Conservation (phyloP, 768 basidiomycete genomes). For the Auriscalpium microsporum region DNA sequence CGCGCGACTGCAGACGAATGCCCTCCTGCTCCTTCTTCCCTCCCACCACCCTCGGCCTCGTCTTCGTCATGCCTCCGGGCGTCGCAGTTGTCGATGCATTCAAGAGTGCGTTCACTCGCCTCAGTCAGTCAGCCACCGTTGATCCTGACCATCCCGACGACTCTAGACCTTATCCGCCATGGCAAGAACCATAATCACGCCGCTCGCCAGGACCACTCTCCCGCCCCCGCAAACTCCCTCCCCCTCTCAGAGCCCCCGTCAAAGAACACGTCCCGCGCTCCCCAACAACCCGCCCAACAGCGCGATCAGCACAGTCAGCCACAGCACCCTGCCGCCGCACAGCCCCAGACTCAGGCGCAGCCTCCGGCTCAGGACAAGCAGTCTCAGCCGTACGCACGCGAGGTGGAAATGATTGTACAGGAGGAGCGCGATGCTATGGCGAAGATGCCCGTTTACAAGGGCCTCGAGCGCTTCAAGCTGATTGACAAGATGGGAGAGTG, state of each 20-base stretch:
- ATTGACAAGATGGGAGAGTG: constrained; percentile 91
- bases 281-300: constrained; percentile 10
- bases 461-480: constrained; percentile 71
- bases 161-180: constrained; percentile 44
- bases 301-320: constrained; percentile 16
- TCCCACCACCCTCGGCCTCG: neutral
- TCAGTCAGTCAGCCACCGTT: too few relatives aligned
- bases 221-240: constrained; percentile 3
- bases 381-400: constrained; percentile 28
- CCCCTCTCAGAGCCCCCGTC: constrained; percentile 2
- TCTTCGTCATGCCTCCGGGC: constrained; percentile 2
- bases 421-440: constrained; percentile 66
- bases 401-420: constrained; percentile 61
- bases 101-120: constrained; percentile 8
- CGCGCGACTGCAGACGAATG: neutral
- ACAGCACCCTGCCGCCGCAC: constrained; percentile 25
- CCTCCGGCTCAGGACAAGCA: constrained; percentile 21
- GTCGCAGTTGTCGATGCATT: constrained; percentile 15
- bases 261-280: neutral
- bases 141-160: constrained; percentile 1
- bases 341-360: constrained; percentile 19
- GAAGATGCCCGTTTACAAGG: constrained; percentile 81
- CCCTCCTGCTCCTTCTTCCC: neutral
- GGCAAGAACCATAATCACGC: constrained; percentile 34
- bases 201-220: constrained; percentile 6